These are phyloP conservation scores for Aspergillus olivimuriae DNA, from an alignment of 495 filamentous ascomycete genomes.

Conservation along the genomic window DNA sequence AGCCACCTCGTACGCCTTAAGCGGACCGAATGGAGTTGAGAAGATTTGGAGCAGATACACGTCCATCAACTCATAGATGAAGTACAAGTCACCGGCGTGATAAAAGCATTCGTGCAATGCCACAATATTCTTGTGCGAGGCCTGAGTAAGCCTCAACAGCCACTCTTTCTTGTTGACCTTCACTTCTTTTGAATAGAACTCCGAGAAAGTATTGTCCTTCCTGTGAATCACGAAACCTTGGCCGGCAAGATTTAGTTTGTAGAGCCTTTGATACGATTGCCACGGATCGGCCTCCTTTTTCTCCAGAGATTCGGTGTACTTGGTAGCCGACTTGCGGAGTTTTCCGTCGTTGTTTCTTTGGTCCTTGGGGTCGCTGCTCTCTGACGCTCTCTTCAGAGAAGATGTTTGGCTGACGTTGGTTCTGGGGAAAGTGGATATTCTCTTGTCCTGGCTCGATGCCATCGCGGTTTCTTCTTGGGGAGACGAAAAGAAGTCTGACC, in stretches of 20 bases:
- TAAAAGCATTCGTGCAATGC: constrained; percentile 6
- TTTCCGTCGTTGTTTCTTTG: background rate
- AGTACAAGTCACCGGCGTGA: constrained; percentile 3
- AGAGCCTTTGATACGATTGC: constrained; percentile 3
- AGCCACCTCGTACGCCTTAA: constrained; percentile 10
- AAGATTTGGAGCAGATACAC: constrained; percentile 8
- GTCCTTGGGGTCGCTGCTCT: too few relatives aligned
- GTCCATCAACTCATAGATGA: constrained; percentile 14
- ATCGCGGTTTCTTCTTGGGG: too few relatives aligned
- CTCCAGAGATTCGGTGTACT: background rate
- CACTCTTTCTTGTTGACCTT: background rate
- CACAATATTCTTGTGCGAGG: constrained; percentile 7
- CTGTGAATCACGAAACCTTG: constrained; percentile 1
- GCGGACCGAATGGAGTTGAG: constrained; percentile 8
- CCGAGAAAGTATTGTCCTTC: constrained; percentile 5
- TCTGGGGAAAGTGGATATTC: too few relatives aligned
- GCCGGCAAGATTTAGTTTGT: constrained; percentile 7
- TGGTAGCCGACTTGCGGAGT: background rate
- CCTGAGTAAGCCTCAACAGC: constrained; percentile 1
- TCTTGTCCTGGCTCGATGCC: too few relatives aligned
- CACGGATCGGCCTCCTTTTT: constrained; percentile 4
- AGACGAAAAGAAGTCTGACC: too few relatives aligned
- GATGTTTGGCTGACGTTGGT: too few relatives aligned
- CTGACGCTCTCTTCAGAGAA: too few relatives aligned
- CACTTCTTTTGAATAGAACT: constrained; percentile 3